Base-by-base conservation (phyloP, 2,329 filamentous ascomycete species). In the Aspergillus clavatus region DNA sequence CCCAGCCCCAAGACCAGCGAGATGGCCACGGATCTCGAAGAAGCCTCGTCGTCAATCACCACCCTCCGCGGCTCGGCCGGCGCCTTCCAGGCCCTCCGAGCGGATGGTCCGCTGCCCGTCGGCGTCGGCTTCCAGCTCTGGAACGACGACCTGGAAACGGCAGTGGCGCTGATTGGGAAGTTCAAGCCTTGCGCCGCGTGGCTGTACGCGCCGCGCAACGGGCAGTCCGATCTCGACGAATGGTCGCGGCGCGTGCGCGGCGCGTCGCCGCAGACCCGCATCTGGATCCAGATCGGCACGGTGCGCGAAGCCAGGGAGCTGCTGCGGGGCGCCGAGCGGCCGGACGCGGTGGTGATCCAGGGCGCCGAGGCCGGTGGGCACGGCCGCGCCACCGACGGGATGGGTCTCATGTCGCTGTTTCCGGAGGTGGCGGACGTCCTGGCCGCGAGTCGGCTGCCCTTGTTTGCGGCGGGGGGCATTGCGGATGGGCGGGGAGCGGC, bases 201-300 rank as follows among this genome's bases (percentile, higher is more conserved):
- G 71, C 59, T 72, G 22, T 73, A 63, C 42, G 70, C 69, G 0
- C 69, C 70, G 0, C 49, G 55, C 4, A 29, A 60, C 1, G 54
- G 53, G 3, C 52, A 58, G 6, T 45, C 56, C n/a, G 70, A 72
- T 19, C 56, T 68, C n/a, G 60, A 66, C 14, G 43, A 60, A 7
- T 80, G 77, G 77, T 69, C 73, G 0, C 52, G 56, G 6, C 55
- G 56, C 21, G 65, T 80, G 28, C 71, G 76, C 1, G 47, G 59
- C 2, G 68, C 58, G 0, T 72, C 63, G 2, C 66, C 68, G 0
- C 40, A 58, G 0, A 78, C 74, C 0, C 68, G 77, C 48, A 68
- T 81, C 22, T 80, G 77, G 78, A 64, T 79, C 7, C 78, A 81
- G 47, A 68, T 80, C 5, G 78, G 78, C 4, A 78, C 74, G 0